Evolutionary conservation across 2,329 filamentous ascomycete genomes (phyloP), one percentile per base, ranked within the genome.

Genomic region (Fusarium haematococcum): DNA sequence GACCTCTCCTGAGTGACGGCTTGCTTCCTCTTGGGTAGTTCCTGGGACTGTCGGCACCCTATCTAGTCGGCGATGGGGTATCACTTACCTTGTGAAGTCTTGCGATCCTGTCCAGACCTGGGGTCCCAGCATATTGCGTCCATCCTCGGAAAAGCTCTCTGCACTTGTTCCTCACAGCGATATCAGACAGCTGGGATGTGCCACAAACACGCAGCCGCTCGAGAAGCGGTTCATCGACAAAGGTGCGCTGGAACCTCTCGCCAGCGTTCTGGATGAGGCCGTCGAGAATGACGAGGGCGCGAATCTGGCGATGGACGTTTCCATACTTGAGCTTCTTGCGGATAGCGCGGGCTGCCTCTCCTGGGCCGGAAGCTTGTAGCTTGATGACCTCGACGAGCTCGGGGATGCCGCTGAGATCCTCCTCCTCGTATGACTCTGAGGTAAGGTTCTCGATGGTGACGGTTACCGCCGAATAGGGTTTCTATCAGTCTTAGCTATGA

Each of bases 271-370:
- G 94, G 70, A 99, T 97, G 43, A 99, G 88, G 48, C 94, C 95
- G 81, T 99, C 97, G 2, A 99, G 89, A 59, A 99, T 92, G 13
- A 93, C 93, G 25, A 99, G 89, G 39, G 97, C 94, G 69, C 97
- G 91, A 37, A 98, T 88, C 83, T 99, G 97, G 59, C 95, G 93
- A 83, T 98, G 96, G n/a, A 94, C 88, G 79, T 91, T 97, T 78
- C 97, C 97, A 84, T 99, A 98, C 86, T 99, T 99, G 88, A 99
- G 90, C 87, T 98, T 98, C 90, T 99, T 99, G 70, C 97, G 91
- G 78, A 99, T 90, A 57, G 97, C 95, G 80, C 97, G 91, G 63
- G 96, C 95, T 68, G 95, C 95, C 86, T 99, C 97, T 14, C 91
- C 90, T 2, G 97, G 95, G 0, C 97, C 97, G 8, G 94, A 93